Evolutionary conservation across 805 yeast genomes (phyloP), one percentile per base, ranked within the genome.

Genomic region (Suhomyces vadensis): DNA sequence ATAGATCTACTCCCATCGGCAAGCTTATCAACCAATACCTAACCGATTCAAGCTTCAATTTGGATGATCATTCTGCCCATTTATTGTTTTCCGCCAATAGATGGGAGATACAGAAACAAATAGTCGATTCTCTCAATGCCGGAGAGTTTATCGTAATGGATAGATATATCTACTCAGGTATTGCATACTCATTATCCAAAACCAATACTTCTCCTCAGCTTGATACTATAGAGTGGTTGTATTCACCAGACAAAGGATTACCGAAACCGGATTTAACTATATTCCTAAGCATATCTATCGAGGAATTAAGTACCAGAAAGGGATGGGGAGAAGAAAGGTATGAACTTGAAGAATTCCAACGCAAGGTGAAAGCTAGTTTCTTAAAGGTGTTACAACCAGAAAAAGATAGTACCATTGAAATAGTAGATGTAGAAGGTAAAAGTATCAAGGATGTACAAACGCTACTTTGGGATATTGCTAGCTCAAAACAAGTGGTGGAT

Each of bases 261-360:
- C 90, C 96, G 1, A 78, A 70, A 51, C 98, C 99, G 0, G 99
- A 94, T 63, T 48, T 85, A 39, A 85, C 92, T 0, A 43, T 94
- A 1, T 94, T 92, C 53, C 67, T 94, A 46, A 82, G 87, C 29
- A 74, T 86, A 33, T 67, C 76, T 57, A 63, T 49, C 47, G 75
- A 65, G 5, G 73, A 71, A 31, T 56, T 73, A 21, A 58, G 71
- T 17, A 50, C 60, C 14, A 73, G 98, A 43, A 81, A 80, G 8
- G 95, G 95, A 1, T 94, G 86, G 71, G 99, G 99, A 10, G 85
- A 82, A n/a, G 99, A 94, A 63, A 70, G 97, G 42, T 94, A 94
- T 65, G 99, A 94, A 61, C 77, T 75, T 21, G 61, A 64, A 4
- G 81, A 76, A 39, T 86, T 94, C 57, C 99, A 94, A 59, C 62